Conservation (phyloP, 2,329 filamentous ascomycete species). For the Nothopassalora personata region DNA sequence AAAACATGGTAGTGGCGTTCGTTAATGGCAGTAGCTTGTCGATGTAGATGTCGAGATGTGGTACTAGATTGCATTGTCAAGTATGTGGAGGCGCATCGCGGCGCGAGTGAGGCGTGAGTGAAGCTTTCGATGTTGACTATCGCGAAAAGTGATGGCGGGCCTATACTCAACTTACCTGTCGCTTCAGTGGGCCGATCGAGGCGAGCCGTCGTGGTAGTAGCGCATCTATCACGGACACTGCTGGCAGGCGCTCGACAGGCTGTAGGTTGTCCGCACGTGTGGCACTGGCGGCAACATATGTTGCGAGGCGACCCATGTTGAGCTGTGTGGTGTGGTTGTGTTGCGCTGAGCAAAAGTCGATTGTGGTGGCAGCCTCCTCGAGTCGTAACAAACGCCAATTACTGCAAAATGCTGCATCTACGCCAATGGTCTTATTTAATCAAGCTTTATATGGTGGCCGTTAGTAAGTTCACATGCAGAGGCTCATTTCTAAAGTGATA, state of each 20-base stretch:
- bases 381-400: neutral
- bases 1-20: conserved; percentile 4
- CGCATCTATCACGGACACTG: conserved; percentile 30
- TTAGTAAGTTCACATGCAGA: too few relatives aligned
- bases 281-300: conserved; percentile 23
- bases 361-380: neutral
- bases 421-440: too few relatives aligned
- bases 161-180: conserved; percentile 14
- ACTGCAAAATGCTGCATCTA: too few relatives aligned
- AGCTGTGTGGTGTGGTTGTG: neutral
- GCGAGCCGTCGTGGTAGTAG: conserved; percentile 21
- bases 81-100: neutral
- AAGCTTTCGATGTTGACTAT: neutral
- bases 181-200: conserved; percentile 7
- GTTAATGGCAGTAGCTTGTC: neutral
- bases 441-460: too few relatives aligned
- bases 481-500: too few relatives aligned
- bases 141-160: conserved; percentile 4
- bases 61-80: neutral
- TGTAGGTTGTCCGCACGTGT: conserved; percentile 27
- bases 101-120: neutral
- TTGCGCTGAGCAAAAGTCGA: neutral
- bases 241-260: conserved; percentile 18
- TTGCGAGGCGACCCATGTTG: conserved; percentile 28
- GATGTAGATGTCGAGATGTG: neutral